Base-by-base conservation (phyloP, 352 stramenopile species). In the Pythium myriotylum region DNA sequence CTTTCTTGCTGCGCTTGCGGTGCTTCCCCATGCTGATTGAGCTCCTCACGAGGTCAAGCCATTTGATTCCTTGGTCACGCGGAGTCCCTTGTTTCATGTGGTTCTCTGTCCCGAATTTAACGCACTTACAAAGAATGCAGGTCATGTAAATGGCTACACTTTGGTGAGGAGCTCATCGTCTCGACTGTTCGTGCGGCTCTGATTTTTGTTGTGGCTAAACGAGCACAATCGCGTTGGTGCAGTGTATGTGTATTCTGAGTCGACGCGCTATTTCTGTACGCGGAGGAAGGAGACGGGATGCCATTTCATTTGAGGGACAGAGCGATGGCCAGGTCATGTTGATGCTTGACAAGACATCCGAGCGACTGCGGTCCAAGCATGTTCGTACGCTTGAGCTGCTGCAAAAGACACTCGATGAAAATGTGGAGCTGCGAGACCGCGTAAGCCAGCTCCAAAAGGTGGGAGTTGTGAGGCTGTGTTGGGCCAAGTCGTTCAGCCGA, bases 351-450 rank as follows among this genome's bases (percentile, higher is more conserved):
- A 85, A 75, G 27, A 83, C 81, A 3, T 76, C 80, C 23, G 83
- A 92, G 67, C 74, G 81, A 54, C 67, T 92, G 41, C 79, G 83
- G 29, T 89, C 83, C 59, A 92, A 92, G 72, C 83, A 92, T 59
- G 83, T 92, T 20, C 80, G 83, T 16, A 92, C 83, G 26, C 77
- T 92, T 1, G 83, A 92, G 64, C 62, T 92, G 29, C 74, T 92
- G 19, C 83, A 92, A 56, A 89, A 89, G 66, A 92, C 83, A 23
- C 62, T 92, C 2, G 83, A 92, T 43, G 83, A 90, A 58, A 92
- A 92, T 59, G 81, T 77, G 32, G 80, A 87, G 51, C 68, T 92
- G 41, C 80, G 77, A 4, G 73, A 86, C 19, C 64, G 64, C 2
- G 32, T 89, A 2, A 67, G 62, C 10, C 69, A 71, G 39, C 50